Conservation (phyloP, 345 rosid species). For the Syzygium grande region DNA sequence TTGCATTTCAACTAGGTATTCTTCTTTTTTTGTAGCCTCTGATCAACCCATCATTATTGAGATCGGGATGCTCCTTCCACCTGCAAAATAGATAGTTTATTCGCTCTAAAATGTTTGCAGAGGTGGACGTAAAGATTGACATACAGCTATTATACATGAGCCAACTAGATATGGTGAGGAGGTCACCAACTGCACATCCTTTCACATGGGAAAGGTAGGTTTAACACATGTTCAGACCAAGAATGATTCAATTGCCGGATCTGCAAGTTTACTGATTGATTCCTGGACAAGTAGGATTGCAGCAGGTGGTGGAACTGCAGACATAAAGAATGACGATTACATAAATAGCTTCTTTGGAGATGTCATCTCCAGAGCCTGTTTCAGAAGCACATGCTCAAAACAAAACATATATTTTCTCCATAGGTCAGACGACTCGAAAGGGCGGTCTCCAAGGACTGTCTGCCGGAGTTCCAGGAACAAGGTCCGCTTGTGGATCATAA, state of each 20-base stretch:
- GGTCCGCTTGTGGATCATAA: neutral
- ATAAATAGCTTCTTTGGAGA: neutral
- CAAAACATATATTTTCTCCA: too few species aligned
- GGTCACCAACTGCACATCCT: too few species aligned
- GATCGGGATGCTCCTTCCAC: neutral
- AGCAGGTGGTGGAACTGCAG: neutral
- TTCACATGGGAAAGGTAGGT: too few species aligned
- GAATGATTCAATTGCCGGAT: too few species aligned
- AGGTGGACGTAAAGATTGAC: neutral
- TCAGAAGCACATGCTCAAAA: neutral
- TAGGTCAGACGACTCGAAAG: neutral
- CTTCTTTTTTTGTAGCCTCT: rapidly evolving
- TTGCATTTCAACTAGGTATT: neutral
- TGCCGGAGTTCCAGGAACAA: neutral
- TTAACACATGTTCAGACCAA: too few species aligned
- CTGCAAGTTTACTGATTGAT: too few species aligned
- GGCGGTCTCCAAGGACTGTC: neutral
- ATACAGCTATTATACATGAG: neutral
- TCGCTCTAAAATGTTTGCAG: neutral
- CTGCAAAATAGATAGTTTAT: neutral
- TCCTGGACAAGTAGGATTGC: too few species aligned
- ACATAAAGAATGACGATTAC: neutral
- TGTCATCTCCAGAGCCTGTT: neutral
- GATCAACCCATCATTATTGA: neutral
- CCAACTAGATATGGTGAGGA: neutral